Percentiles rank a stretch among this genome's conserved stretches.
Evolutionary conservation across 208 protist species (phyloP).

Genomic region (Trypanosoma cruzi): DNA sequence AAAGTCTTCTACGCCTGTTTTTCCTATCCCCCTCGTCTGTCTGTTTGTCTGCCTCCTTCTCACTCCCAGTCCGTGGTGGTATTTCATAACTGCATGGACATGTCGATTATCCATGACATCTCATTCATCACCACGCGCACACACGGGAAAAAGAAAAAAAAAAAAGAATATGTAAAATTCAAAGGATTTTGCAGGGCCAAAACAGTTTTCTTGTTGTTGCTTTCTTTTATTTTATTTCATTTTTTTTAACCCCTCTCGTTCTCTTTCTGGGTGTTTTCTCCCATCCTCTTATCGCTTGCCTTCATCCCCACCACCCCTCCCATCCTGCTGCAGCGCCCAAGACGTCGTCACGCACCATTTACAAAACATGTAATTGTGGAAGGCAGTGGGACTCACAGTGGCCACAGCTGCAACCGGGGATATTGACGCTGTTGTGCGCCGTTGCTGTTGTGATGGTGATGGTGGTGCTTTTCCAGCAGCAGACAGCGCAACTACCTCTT

Average conservation of each 20-base stretch:
- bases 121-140: neutral
- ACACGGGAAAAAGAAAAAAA: neutral
- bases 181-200: neutral
- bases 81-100: neutral
- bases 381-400: conserved; percentile 33
- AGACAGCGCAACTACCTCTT: neutral
- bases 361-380: conserved; percentile 39
- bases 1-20: no score
- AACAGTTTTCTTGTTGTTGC: neutral
- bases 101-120: neutral
- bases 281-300: neutral
- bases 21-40: neutral
- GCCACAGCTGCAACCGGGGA: neutral
- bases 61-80: neutral
- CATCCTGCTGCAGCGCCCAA: conserved; percentile 27
- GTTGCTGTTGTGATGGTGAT: neutral
- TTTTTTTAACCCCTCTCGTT: neutral
- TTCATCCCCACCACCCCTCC: conserved; percentile 5
- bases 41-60: neutral
- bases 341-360: conserved; percentile 42
- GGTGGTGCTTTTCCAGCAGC: neutral
- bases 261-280: neutral
- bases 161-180: neutral
- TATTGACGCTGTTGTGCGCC: neutral
- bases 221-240: neutral